Evolutionary conservation across 805 yeast species (phyloP).

Genomic region (Metschnikowia baotianmanensis): DNA sequence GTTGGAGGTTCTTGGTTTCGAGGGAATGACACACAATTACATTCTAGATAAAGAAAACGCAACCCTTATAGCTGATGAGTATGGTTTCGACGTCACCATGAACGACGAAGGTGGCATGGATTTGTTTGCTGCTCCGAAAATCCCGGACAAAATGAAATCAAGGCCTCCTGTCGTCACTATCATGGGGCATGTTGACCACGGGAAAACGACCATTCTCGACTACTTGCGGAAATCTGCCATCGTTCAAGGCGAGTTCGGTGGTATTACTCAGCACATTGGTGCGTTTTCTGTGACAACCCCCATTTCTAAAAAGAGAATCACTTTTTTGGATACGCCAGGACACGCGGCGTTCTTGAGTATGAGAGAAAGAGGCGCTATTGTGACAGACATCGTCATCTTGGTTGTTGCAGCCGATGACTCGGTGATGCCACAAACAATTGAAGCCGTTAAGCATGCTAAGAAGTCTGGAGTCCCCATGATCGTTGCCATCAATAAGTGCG

Average conservation of each 20-base stretch:
- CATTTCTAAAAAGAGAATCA: conserved; percentile 66
- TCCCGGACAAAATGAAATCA: conserved; percentile 46
- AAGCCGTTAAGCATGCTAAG: conserved; percentile 91
- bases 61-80: conserved; percentile 82
- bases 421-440: conserved; percentile 95
- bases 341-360: conserved; percentile 95
- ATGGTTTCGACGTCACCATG: conserved; percentile 62
- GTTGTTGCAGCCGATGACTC: conserved; percentile 98
- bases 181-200: conserved; percentile 99
- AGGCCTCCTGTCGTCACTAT: conserved; percentile 95
- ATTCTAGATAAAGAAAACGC: conserved; percentile 87
- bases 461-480: conserved; percentile 78
- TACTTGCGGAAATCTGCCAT: conserved; percentile 79
- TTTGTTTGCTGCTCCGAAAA: conserved; percentile 53
- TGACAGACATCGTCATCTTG: conserved; percentile 87
- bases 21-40: conserved; percentile 65
- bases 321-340: conserved; percentile 96
- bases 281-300: conserved; percentile 90
- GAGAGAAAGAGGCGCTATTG: conserved; percentile 94
- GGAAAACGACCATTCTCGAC: conserved; percentile 92
- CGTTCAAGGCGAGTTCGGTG: conserved; percentile 86
- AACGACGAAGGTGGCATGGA: conserved; percentile 56
- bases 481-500: conserved; percentile 92
- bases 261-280: conserved; percentile 97
- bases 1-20: conserved; percentile 70